Percentiles rank a stretch among this genome's conserved stretches.
These are phyloP conservation scores for Coniochaeta pulveracea DNA, from an alignment of 2,329 filamentous ascomycete genomes.

Conservation along the genomic window DNA sequence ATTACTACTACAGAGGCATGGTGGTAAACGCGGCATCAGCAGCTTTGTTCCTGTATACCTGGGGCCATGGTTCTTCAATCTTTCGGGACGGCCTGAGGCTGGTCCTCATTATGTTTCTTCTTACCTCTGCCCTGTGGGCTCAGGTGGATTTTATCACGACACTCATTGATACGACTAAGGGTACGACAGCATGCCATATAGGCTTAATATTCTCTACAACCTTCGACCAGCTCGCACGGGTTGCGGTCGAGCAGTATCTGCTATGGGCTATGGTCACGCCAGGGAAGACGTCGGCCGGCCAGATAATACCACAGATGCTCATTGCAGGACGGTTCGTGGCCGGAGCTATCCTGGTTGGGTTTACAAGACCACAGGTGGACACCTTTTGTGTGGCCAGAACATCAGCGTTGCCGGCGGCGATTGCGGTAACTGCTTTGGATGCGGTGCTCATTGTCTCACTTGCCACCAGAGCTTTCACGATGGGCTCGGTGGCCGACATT, in stretches of 20 bases:
- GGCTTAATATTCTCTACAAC: conserved; percentile 37
- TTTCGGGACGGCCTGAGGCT: conserved; percentile 51
- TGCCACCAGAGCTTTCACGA: conserved; percentile 26
- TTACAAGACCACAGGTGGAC: conserved; percentile 39
- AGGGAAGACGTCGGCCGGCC: conserved; percentile 17
- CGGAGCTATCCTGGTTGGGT: conserved; percentile 42
- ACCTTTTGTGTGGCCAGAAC: conserved; percentile 39
- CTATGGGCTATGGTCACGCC: conserved; percentile 35
- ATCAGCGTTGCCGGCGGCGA: conserved; percentile 29
- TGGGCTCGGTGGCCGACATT: conserved; percentile 21
- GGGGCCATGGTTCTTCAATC: conserved; percentile 34
- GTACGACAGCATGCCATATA: conserved; percentile 35
- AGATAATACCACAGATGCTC: conserved; percentile 32
- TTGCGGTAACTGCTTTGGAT: conserved; percentile 33
- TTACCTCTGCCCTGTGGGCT: conserved; percentile 41
- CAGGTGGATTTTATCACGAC: conserved; percentile 37
- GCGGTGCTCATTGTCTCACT: conserved; percentile 30
- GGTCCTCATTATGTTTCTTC: conserved; percentile 46
- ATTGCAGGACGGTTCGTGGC: conserved; percentile 37
- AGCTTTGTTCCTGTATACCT: conserved; percentile 32
- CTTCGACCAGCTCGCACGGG: conserved; percentile 46
- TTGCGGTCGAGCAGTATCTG: conserved; percentile 41
- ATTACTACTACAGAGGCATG: conserved; percentile 29
- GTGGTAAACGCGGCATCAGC: conserved; percentile 39
- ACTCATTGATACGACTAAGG: conserved; percentile 27